Evolutionary conservation across 306 rosid species (phyloP), one percentile per base, ranked within the genome.

Genomic region (Cicer arietinum): DNA sequence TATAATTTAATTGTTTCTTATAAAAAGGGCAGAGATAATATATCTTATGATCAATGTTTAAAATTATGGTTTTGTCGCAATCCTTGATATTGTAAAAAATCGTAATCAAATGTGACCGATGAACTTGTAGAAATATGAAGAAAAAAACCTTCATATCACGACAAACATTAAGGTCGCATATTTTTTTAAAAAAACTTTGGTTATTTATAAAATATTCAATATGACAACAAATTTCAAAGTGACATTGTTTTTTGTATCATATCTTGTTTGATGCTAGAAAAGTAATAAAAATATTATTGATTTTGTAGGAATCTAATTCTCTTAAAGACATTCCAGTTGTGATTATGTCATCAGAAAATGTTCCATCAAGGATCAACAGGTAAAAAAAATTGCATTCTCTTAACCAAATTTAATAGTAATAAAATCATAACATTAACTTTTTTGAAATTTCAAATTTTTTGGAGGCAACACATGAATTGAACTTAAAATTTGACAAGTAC

Each of bases 321-420:
- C 86, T 91, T 56, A 91, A 83, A 86, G 96, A 91, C 72, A 91
- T 89, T 64, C 97, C 97, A 17, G 98, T 93, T 53, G 96, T 93
- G 73, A 91, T 93, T 70, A 91, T 91, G 97, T 93, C 98, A 46
- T 93, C 98, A 7, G 97, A 93, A 79, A 89, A 93, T 81, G 87
- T 83, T 13, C 98, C 98, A 62, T 82, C 97, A 72, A 88, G 97
- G 67, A 90, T 93, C 80, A 88, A 76, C 86, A 85, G 95, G 98
- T 92, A 56, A 61, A 67, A 52, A 4, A 77, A 42, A 51, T 60
- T 60, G 14, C 18, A 57, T 42, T 44, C 10, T 35, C 8, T 56
- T n/a, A 61, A 1, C 8, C 25, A 71, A 25, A 48, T 4, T 22
- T 25, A 65, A 52, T 59, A 58, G 45, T 35, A 65, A 52, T 59